These are phyloP conservation scores for Debaryomyces sp. DNA, from an alignment of 1,139 yeast species.

Conservation along the genomic window DNA sequence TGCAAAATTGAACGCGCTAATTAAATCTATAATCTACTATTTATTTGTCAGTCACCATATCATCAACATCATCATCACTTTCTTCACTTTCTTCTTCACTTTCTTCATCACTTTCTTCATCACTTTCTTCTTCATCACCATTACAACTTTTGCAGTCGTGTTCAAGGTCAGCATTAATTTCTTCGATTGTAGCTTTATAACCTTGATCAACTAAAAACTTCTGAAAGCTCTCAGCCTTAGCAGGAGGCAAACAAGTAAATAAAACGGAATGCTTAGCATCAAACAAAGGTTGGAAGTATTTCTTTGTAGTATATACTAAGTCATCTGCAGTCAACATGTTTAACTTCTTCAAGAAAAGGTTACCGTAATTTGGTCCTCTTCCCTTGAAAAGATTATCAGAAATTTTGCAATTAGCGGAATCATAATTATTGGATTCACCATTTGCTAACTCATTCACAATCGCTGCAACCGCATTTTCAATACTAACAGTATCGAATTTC, in stretches of 20 bases:
- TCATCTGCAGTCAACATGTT: conserved; percentile 59
- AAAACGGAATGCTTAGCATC: conserved; percentile 55
- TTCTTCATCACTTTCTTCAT: too few species aligned
- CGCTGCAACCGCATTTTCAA: conserved; percentile 76
- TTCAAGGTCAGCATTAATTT: conserved; percentile 31
- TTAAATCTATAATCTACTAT: conserved; percentile 1
- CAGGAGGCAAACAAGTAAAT: conserved; percentile 75
- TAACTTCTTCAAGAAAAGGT: conserved; percentile 49
- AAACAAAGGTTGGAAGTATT: conserved; percentile 67
- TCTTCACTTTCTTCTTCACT: conserved; percentile 2
- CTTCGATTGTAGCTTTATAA: conserved; percentile 62
- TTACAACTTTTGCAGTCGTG: conserved; percentile 20
- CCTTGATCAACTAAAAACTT: conserved; percentile 56
- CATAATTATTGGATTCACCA: conserved; percentile 57
- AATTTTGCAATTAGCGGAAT: conserved; percentile 69
- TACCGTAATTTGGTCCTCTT: conserved; percentile 68
- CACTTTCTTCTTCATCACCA: too few species aligned
- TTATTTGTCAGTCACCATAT: not conserved
- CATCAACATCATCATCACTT: not conserved
- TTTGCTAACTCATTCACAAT: conserved; percentile 74
- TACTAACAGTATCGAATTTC: conserved; percentile 56
- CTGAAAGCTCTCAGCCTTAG: conserved; percentile 53
- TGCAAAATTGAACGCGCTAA: not conserved
- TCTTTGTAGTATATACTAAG: conserved; percentile 54
- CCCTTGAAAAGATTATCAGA: conserved; percentile 65